Evolutionary conservation across 352 stramenopile genomes (phyloP).

Genomic region (Globisporangium spiculum): DNA sequence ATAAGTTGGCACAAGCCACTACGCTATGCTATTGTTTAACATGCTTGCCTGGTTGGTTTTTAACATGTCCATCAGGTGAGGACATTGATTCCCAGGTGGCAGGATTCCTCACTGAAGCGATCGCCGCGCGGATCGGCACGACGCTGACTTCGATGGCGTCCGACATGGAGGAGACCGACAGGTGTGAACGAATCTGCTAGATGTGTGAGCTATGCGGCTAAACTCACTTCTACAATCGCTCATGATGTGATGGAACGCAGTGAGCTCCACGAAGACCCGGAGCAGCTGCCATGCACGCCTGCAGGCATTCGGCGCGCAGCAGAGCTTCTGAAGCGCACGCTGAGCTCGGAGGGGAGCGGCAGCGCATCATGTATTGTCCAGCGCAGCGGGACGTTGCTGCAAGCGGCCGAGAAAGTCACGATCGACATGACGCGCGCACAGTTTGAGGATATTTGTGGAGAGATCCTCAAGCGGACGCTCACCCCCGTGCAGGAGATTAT

Average conservation of each 20-base stretch:
- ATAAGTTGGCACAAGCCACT: no score
- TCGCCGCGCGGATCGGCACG: conserved; percentile 42
- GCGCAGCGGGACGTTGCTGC: not conserved
- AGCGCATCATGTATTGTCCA: conserved; percentile 36
- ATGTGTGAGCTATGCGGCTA: not conserved
- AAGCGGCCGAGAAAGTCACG: conserved; percentile 2
- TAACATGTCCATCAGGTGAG: conserved; percentile 41
- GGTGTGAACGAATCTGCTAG: conserved; percentile 2
- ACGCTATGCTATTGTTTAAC: no score
- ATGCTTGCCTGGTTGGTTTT: no score
- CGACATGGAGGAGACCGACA: conserved; percentile 19
- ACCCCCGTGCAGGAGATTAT: conserved; percentile 51
- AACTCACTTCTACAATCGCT: no score
- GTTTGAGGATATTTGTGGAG: conserved; percentile 42
- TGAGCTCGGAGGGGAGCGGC: conserved; percentile 28
- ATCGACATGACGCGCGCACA: conserved; percentile 39
- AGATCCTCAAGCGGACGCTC: conserved; percentile 58
- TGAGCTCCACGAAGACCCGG: conserved; percentile 19
- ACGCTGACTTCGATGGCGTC: conserved; percentile 29
- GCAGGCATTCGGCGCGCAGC: conserved; percentile 51
- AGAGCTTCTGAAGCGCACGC: conserved; percentile 51
- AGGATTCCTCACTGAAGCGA: conserved; percentile 83
- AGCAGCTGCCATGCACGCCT: conserved; percentile 42
- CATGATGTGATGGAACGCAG: not conserved
- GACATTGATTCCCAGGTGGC: conserved; percentile 92